Evolutionary conservation across 2,329 filamentous ascomycete species (phyloP).

Genomic region (Penicillium olsonii): DNA sequence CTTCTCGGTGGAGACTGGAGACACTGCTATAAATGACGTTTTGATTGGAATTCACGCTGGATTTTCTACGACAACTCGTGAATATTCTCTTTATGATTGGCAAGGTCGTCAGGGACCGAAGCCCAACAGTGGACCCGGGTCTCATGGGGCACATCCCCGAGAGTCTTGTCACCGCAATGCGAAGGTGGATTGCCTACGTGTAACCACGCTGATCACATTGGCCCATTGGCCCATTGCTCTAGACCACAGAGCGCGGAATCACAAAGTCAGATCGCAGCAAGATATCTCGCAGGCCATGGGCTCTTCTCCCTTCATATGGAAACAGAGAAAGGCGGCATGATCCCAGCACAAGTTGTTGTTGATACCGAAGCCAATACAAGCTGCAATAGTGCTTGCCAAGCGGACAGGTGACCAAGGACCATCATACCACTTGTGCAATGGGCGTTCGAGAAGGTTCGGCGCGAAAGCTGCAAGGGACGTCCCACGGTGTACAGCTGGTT

Average conservation of each 20-base stretch:
- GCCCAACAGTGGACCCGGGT: slow-evolving; percentile 9
- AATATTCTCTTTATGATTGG: too few relatives aligned
- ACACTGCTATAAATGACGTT: slow-evolving; percentile 8
- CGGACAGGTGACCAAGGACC: slow-evolving; percentile 10
- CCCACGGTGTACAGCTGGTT: neutral
- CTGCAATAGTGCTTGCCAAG: slow-evolving; percentile 24
- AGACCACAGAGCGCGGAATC: too few relatives aligned
- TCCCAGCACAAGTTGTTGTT: slow-evolving; percentile 51
- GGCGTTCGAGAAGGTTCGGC: neutral
- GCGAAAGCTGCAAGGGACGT: neutral
- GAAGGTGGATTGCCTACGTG: neutral
- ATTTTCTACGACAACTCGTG: too few relatives aligned
- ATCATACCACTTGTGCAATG: slow-evolving; percentile 6
- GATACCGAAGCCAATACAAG: slow-evolving; percentile 35
- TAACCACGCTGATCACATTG: too few relatives aligned
- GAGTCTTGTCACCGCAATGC: slow-evolving; percentile 7
- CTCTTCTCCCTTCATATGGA: too few relatives aligned
- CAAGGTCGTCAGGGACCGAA: too few relatives aligned
- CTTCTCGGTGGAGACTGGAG: slow-evolving; percentile 9
- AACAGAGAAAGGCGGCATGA: too few relatives aligned
- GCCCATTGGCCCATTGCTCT: too few relatives aligned
- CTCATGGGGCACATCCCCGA: slow-evolving; percentile 1
- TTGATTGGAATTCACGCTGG: too few relatives aligned
- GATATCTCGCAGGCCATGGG: too few relatives aligned
- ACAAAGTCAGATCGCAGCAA: too few relatives aligned